Evolutionary conservation across 306 rosid species (phyloP).

Genomic region (Trifolium dubium): DNA sequence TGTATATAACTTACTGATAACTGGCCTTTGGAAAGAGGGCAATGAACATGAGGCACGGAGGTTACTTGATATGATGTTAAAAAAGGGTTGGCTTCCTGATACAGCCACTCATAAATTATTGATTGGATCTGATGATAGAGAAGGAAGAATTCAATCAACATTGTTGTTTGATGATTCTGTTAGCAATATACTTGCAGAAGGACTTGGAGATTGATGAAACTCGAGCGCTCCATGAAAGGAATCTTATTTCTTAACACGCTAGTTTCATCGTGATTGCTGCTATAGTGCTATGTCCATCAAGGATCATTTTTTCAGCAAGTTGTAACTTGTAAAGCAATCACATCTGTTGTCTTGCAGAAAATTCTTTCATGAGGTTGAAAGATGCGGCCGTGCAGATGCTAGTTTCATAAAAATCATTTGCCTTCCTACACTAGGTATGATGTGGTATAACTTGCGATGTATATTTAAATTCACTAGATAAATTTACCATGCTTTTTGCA

Average conservation of each 20-base stretch:
- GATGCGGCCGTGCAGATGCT: constrained; percentile 18
- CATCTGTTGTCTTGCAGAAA: background rate
- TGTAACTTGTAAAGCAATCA: constrained; percentile 25
- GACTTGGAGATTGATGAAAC: constrained; percentile 55
- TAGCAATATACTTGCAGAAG: constrained; percentile 77
- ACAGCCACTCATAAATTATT: constrained; percentile 73
- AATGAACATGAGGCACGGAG: constrained; percentile 52
- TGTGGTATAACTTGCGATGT: constrained; percentile 14
- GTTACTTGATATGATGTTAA: constrained; percentile 81
- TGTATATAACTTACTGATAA: constrained; percentile 59
- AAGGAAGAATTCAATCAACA: constrained; percentile 36
- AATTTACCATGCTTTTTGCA: background rate
- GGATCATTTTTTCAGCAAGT: constrained; percentile 15
- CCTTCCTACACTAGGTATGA: constrained; percentile 36
- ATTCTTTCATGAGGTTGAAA: constrained; percentile 30
- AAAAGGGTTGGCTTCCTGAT: constrained; percentile 91
- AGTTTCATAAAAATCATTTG: constrained; percentile 14
- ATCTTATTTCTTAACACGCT: constrained; percentile 27
- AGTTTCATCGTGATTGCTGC: constrained; percentile 30
- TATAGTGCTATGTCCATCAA: constrained; percentile 9
- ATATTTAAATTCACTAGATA: constrained; percentile 12
- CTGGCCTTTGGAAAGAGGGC: constrained; percentile 87
- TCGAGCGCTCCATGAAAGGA: constrained; percentile 33
- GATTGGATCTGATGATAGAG: constrained; percentile 62
- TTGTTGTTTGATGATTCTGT: constrained; percentile 49